Percentiles rank a stretch among this genome's conserved stretches.
Conservation (phyloP, 1,284 basidiomycete species). For the Cutaneotrichosporon cutaneum region DNA sequence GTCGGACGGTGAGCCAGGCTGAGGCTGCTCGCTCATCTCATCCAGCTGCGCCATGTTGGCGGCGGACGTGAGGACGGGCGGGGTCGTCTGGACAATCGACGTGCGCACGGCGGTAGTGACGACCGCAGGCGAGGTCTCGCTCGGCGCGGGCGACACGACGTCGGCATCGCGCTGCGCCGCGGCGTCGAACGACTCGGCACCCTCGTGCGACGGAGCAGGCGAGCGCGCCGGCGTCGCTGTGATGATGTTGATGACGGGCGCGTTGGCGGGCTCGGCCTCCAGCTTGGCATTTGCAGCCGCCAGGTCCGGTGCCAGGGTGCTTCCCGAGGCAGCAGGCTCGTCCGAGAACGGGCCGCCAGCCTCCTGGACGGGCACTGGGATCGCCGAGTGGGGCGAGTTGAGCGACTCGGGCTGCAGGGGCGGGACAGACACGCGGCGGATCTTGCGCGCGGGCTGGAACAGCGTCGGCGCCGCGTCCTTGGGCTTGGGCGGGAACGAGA, state of each 20-base stretch:
- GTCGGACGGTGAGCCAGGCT: not conserved
- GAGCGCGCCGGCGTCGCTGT: constrained; percentile 2
- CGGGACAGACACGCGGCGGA: constrained; percentile 5
- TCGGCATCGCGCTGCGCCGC: not conserved
- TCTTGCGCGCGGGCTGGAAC: constrained; percentile 4
- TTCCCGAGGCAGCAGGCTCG: not conserved
- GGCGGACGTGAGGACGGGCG: not conserved
- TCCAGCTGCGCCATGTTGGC: not conserved
- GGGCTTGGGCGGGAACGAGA: constrained; percentile 7
- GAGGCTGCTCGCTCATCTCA: not conserved
- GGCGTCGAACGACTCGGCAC: not conserved
- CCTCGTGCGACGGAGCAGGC: constrained; percentile 3
- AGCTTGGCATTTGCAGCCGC: not conserved
- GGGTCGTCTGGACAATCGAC: not conserved
- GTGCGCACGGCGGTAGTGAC: constrained; percentile 4
- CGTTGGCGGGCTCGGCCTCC: not conserved
- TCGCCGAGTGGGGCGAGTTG: constrained; percentile 6
- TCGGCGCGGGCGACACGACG: not conserved
- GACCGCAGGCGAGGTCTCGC: not conserved
- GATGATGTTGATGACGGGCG: constrained; percentile 7
- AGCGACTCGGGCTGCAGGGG: constrained; percentile 8
- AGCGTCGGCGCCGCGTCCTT: not conserved
- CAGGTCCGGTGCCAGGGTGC: not conserved
- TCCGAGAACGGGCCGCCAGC: not conserved
- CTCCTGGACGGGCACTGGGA: not conserved